Base-by-base conservation (phyloP, 306 rosid species). In the Cicer arietinum region DNA sequence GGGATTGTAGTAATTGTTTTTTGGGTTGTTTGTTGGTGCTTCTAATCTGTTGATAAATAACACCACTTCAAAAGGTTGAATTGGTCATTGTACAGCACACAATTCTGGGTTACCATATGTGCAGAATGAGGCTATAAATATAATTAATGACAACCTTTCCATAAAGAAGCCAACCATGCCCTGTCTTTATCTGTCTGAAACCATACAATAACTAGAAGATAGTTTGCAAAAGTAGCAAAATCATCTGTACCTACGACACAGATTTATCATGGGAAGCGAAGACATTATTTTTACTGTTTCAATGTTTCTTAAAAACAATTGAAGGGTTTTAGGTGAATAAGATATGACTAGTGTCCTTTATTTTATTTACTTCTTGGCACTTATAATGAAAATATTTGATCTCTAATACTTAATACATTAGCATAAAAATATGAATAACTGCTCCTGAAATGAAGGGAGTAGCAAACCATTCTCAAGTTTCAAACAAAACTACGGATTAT, bases 1-100 rank as follows among this genome's bases (percentile, higher is more conserved):
- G 80, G 74, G 76, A 84, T 86, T 82, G 85, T 54, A 89, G 82
- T 88, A 84, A 78, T 74, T 84, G 69, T 73, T 48, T 80, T 51
- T 59, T 74, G 75, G 63, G 72, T 78, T 72, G 83, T 76, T 80
- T 73, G 83, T 76, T 80, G 82, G 82, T 82, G 57, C 70, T 77
- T 74, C 75, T 67, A 76, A 51, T 51, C 46, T 43, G 77, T 67
- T 79, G 76, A 73, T 73, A 67, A 56, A 79, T 72, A 50, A 8
- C 80, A 56, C 40, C 67, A 52, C 78, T 59, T 59, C n/a, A 73
- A 65, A 68, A 67, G 67, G 74, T 42, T 47, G 50, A 45, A 69
- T 20, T 25, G 47, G 65, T 63, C 71, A 71, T 77, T 56, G 50
- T 56, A 40, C 71, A 57, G 67, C 52, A 77, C 56, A 14, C 30